Evolutionary conservation across 2,329 filamentous ascomycete species (phyloP), one percentile per base, ranked within the genome.

Genomic region (Exserohilum turcica): DNA sequence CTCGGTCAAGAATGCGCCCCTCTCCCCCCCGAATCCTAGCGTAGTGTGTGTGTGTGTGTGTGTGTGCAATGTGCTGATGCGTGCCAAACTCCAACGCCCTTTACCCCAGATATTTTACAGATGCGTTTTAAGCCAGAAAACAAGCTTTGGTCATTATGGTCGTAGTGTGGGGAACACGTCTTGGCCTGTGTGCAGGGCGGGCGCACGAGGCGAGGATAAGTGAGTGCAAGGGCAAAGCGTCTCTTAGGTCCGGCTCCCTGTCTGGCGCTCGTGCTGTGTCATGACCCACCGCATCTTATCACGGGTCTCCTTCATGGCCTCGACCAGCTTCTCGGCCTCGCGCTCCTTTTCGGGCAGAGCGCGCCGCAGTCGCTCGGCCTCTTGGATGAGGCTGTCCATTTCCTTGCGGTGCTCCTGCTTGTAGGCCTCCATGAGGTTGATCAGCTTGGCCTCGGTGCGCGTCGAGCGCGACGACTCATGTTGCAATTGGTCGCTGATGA

Each of bases 211-310:
- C 16, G n/a, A 29, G 38, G 7, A 29, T 6, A 21, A 21, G 13
- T 12, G 29, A 21, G 13, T 12, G 29, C 37, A 35, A 45, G 15
- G 21, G 8, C n/a, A n/a, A n/a, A n/a, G n/a, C n/a, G n/a, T 28
- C 37, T 33, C 18, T 33, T 24, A 49, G 36, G 46, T 31, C 56
- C 39, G 57, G 28, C 18, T 44, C 29, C 40, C 48, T 35, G 37
- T 48, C 37, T 70, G 65, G 13, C 61, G 66, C 43, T 64, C 58
- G 16, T 70, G 61, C 45, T 72, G 69, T 6, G 67, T 63, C 59
- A 92, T 80, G 12, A 89, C 87, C 89, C 89, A 92, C 66, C 79
- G 84, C 73, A 92, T 80, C 77, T 90, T 85, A 57, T 85, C 80
- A 44, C 89, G 76, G n/a, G 84, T 82, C 62, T 83, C 78, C 60